Percentiles rank a stretch among this genome's conserved stretches.
Conservation (phyloP, 202 grass and related monocot genomes). For the Bolboschoenoplectus hybrid region DNA sequence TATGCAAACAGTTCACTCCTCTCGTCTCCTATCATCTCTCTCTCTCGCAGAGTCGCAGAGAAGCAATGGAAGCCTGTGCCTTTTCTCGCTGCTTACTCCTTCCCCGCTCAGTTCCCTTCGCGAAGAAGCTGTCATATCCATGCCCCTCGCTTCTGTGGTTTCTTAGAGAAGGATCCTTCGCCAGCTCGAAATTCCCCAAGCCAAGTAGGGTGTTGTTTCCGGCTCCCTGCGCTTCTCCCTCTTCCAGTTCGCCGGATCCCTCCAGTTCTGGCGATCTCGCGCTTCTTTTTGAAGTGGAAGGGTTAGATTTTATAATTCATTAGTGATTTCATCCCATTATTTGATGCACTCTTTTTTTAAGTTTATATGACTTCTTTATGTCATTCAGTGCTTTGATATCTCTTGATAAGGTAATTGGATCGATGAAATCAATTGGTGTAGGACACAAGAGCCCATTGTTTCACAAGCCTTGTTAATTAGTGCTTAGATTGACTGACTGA, state of each 20-base stretch:
- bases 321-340: not conserved
- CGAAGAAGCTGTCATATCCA: not conserved
- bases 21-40: not conserved
- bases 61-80: constrained; percentile 27
- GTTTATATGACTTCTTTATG: not conserved
- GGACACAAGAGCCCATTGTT: not conserved
- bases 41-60: not conserved
- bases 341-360: not conserved
- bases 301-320: constrained; percentile 41
- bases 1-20: not conserved
- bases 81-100: constrained; percentile 15
- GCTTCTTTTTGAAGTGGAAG: constrained; percentile 81
- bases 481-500: not conserved
- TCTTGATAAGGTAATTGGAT: constrained; percentile 10
- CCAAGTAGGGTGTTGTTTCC: constrained; percentile 25
- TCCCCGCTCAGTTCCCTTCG: constrained; percentile 17
- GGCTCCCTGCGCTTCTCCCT: constrained; percentile 30
- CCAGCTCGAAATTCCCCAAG: constrained; percentile 9
- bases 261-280: constrained; percentile 39
- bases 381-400: constrained; percentile 13
- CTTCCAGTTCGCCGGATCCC: constrained; percentile 27
- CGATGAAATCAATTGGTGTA: not conserved
- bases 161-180: not conserved
- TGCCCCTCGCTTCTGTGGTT: not conserved
- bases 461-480: not conserved